These are phyloP conservation scores for Apiospora pterosperma DNA, from an alignment of 2,329 filamentous ascomycete genomes.

Conservation along the genomic window DNA sequence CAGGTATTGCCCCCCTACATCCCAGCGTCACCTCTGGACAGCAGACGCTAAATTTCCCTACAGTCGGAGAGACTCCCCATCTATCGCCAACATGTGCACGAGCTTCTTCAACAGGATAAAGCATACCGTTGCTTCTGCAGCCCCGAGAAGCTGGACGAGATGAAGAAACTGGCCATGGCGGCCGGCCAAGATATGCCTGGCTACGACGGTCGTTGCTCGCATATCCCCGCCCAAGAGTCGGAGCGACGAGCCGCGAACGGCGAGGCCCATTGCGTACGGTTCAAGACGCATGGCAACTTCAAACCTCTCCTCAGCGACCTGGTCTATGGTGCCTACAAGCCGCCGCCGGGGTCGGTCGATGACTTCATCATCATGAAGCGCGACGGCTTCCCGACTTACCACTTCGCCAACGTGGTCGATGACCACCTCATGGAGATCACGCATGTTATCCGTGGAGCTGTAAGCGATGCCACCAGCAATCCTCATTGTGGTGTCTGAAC, in stretches of 20 bases:
- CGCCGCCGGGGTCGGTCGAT: conserved; percentile 53
- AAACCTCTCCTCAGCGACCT: conserved; percentile 70
- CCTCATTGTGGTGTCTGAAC: not conserved
- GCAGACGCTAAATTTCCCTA: not conserved
- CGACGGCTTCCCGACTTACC: conserved; percentile 92
- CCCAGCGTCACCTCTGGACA: not conserved
- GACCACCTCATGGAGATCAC: conserved; percentile 95
- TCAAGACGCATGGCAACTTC: conserved; percentile 52
- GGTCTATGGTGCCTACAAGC: conserved; percentile 69
- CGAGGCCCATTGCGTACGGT: conserved; percentile 73
- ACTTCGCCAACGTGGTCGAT: conserved; percentile 95
- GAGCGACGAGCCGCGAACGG: conserved; percentile 65
- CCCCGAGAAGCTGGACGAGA: conserved; percentile 62
- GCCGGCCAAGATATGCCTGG: conserved; percentile 34
- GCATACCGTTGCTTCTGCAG: conserved; percentile 96
- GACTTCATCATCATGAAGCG: conserved; percentile 90
- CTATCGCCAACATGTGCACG: conserved; percentile 68
- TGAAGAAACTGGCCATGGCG: conserved; percentile 61
- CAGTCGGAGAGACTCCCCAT: conserved; percentile 75
- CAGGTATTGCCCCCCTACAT: conserved; percentile 50
- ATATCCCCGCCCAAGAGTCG: conserved; percentile 64
- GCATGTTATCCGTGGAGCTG: conserved; percentile 86
- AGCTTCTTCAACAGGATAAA: conserved; percentile 65
- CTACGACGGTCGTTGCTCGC: conserved; percentile 66
- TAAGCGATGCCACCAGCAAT: conserved; percentile 31